Evolutionary conservation across 1,284 basidiomycete species (phyloP).

Genomic region (Ceratobasidium sp.): DNA sequence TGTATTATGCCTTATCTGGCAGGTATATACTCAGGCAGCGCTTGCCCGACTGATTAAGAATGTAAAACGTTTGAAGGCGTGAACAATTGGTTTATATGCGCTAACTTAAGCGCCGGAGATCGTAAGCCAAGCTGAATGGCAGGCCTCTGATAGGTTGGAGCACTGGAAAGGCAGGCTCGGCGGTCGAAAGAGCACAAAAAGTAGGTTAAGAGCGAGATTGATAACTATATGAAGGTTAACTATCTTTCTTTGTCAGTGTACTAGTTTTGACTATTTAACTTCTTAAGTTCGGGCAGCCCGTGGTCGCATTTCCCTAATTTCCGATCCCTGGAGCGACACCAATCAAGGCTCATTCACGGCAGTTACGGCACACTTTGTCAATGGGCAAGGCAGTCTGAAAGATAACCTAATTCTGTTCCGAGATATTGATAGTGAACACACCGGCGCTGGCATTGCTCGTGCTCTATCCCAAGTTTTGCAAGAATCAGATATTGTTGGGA

Average conservation of each 20-base stretch:
- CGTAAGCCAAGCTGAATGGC: no score
- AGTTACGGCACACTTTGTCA: conserved; percentile 10
- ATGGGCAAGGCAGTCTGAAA: neutral
- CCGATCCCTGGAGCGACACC: conserved; percentile 37
- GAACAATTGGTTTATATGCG: no score
- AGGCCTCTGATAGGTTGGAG: no score
- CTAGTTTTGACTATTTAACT: no score
- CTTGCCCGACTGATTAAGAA: no score
- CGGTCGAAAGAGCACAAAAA: no score
- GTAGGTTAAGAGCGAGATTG: neutral
- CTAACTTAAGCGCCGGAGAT: no score
- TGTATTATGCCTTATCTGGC: no score
- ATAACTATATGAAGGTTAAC: conserved; percentile 11
- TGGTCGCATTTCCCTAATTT: conserved; percentile 38
- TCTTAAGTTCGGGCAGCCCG: conserved; percentile 1
- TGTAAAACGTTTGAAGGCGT: no score
- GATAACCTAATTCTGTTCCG: conserved; percentile 36
- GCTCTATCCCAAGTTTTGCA: conserved; percentile 14
- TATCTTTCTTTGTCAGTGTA: neutral
- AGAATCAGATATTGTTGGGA: neutral
- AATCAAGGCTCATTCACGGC: neutral
- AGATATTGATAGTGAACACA: conserved; percentile 31
- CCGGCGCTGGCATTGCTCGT: conserved; percentile 26
- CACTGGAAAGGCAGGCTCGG: no score
- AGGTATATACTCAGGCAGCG: no score